These are phyloP conservation scores for Prunus campanulata DNA, from an alignment of 306 rosid species.

Conservation along the genomic window DNA sequence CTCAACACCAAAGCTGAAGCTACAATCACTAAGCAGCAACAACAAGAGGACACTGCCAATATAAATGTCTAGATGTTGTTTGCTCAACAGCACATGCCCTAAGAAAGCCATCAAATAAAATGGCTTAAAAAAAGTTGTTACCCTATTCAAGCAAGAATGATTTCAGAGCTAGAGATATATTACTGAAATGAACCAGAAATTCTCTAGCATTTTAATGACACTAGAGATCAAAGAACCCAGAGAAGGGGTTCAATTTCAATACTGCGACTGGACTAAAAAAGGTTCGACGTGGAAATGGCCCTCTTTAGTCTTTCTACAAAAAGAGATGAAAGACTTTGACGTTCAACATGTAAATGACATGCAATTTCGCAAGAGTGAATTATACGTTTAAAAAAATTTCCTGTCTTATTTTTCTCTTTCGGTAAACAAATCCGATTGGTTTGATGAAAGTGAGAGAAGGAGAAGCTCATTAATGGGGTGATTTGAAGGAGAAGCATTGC, in stretches of 20 bases:
- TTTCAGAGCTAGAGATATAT: neutral
- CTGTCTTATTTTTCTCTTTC: neutral
- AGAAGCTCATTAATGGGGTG: too few relatives aligned
- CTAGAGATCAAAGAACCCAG: too few relatives aligned
- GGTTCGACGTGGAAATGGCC: neutral
- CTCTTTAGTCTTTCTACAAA: neutral
- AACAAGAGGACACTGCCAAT: constrained; percentile 33
- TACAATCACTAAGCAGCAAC: neutral
- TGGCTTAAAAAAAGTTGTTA: neutral
- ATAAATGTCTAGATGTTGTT: constrained; percentile 14
- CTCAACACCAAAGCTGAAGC: neutral
- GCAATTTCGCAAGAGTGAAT: neutral
- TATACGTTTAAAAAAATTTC: neutral
- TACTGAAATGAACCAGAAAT: neutral
- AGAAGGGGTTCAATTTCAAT: neutral
- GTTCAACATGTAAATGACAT: neutral
- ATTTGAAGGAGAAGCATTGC: too few relatives aligned
- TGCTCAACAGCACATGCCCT: constrained; percentile 33
- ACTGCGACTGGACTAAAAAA: neutral
- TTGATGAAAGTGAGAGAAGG: neutral
- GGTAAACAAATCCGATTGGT: neutral
- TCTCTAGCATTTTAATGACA: neutral
- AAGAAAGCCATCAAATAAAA: neutral
- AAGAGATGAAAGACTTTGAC: neutral
- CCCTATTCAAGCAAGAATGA: neutral